Conservation (phyloP, 2,329 filamentous ascomycete species). For the Bertia moriformis region DNA sequence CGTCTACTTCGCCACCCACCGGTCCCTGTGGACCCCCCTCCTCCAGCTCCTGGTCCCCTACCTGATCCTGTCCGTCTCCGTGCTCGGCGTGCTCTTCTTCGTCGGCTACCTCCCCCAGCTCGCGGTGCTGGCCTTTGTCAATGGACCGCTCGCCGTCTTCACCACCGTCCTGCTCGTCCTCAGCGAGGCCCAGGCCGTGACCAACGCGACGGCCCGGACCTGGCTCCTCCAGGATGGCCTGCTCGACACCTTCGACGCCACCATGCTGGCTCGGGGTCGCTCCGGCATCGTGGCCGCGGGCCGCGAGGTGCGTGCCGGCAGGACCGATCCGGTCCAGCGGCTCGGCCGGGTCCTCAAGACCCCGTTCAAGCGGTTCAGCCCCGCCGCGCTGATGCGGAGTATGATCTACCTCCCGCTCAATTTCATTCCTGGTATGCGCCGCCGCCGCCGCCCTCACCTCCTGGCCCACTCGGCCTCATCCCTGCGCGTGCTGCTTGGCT, state of each 20-base stretch:
- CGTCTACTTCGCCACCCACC: slow-evolving; percentile 40
- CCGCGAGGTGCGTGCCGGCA: slow-evolving; percentile 53
- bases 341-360: slow-evolving; percentile 42
- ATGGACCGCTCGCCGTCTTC: slow-evolving; percentile 66
- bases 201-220: slow-evolving; percentile 42
- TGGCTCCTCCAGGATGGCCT: slow-evolving; percentile 72
- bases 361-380: slow-evolving; percentile 40
- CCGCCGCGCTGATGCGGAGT: slow-evolving; percentile 58
- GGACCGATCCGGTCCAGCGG: slow-evolving; percentile 37
- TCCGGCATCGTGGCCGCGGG: slow-evolving; percentile 57
- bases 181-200: slow-evolving; percentile 43
- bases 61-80: slow-evolving; percentile 53
- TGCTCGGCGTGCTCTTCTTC: slow-evolving; percentile 71
- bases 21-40: slow-evolving; percentile 42
- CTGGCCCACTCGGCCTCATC: background rate
- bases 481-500: background rate
- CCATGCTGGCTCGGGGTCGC: slow-evolving; percentile 34
- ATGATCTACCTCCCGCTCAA: slow-evolving; percentile 81
- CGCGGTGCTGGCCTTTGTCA: slow-evolving; percentile 68
- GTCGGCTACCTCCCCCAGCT: slow-evolving; percentile 79
- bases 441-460: background rate
- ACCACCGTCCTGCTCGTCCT: slow-evolving; percentile 57
- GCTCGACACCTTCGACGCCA: slow-evolving; percentile 78
- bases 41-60: slow-evolving; percentile 41
- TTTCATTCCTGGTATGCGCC: slow-evolving; percentile 55